These are phyloP conservation scores for Leucosporidium yakuticum DNA, from an alignment of 768 basidiomycete species.

Conservation along the genomic window DNA sequence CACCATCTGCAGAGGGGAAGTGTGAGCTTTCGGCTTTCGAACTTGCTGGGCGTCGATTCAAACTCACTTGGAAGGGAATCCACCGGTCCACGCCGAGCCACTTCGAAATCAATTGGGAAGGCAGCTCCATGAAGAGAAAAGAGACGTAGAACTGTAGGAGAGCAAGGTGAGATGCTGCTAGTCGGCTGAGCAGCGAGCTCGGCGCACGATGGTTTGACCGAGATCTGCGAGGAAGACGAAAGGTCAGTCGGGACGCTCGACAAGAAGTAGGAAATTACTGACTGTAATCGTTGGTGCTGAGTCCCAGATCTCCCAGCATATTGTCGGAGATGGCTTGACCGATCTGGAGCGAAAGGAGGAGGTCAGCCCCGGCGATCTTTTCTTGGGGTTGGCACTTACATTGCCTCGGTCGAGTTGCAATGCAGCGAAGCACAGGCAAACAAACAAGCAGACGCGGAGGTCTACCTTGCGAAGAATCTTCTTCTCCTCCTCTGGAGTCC, in stretches of 20 bases:
- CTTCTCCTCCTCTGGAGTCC: constrained; percentile 2
- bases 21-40: too few relatives aligned
- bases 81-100: constrained; percentile 41
- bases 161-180: too few relatives aligned
- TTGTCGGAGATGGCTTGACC: constrained; percentile 40
- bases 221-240: too few relatives aligned
- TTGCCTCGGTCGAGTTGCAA: constrained; percentile 42
- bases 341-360: too few relatives aligned
- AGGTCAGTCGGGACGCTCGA: too few relatives aligned
- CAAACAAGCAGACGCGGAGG: background rate
- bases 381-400: too few relatives aligned
- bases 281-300: constrained; percentile 44
- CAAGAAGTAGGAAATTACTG: too few relatives aligned
- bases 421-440: constrained; percentile 4
- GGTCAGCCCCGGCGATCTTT: too few relatives aligned
- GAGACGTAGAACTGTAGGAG: background rate
- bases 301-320: constrained; percentile 39
- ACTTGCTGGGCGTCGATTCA: constrained; percentile 1
- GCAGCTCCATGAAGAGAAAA: constrained; percentile 38
- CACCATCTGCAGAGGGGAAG: constrained; percentile 7
- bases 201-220: too few relatives aligned
- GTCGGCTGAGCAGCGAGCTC: too few relatives aligned
- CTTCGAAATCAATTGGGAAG: constrained; percentile 41
- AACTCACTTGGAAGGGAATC: constrained; percentile 18
- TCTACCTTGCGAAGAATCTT: background rate